Base-by-base conservation (phyloP, 2,329 filamentous ascomycete genomes). In the Aureobasidium sp. region DNA sequence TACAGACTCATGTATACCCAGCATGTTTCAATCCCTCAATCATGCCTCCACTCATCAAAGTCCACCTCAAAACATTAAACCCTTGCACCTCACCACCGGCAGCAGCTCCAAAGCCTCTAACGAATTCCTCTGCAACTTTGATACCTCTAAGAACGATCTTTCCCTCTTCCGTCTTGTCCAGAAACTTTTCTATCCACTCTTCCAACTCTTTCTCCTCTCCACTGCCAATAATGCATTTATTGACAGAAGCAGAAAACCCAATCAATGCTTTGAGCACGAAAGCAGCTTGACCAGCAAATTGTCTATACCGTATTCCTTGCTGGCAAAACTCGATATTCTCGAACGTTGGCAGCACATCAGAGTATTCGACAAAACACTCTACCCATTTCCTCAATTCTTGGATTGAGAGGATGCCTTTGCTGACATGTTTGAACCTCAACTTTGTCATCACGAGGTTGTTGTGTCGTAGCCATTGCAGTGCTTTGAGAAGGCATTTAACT, bases 11-110 rank as follows among this genome's bases (percentile, higher is more conserved):
- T 29, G 36, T 41, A 39, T 54, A 54, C 16, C 50, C 50, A 41
- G 4, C 37, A 54, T 54, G 53, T 11, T 21, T 58, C 42, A 47
- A 29, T 10, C 54, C 54, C 30, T 58, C 42, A 37, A 58, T 58
- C 42, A 58, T 47, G 4, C 54, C 54, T 58, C 54, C 54, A 58
- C 42, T 48, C 54, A 58, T 58, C 32, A 48, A 37, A 27, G 54
- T 42, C 54, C 54, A 58, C 42, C 54, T 47, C 54, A 58, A 30
- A 16, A 58, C 54, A 39, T 47, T 48, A 30, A 30, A 7, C 42
- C 54, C 54, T 9, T 58, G 54, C 42, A 58, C 54, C 25, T 58
- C 54, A 7, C 54, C 54, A 3, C 54, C 54, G 29, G 54, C 57
- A 34, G 45, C 57, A 39, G 34, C 57, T 11, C 57, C 48, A 27